These are phyloP conservation scores for Cydonia oblonga DNA, from an alignment of 331 rosid genomes.

Conservation along the genomic window DNA sequence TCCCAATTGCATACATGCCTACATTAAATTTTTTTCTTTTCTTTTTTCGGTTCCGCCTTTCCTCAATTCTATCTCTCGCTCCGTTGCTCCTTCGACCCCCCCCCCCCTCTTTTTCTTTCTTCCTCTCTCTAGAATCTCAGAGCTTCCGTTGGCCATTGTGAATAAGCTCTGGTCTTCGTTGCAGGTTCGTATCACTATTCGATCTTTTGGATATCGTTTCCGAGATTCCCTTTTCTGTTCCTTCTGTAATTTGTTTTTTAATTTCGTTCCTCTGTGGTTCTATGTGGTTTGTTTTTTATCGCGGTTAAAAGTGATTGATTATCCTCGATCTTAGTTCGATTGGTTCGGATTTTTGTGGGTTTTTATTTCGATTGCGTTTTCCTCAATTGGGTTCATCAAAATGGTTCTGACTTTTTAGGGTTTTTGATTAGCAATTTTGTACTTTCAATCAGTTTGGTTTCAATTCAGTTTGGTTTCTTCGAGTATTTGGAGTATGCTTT, in stretches of 20 bases:
- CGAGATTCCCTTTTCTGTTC: background rate
- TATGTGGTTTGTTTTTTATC: slow-evolving; percentile 37
- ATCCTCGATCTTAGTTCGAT: slow-evolving; percentile 25
- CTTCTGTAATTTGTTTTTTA: background rate
- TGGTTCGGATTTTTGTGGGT: slow-evolving; percentile 11
- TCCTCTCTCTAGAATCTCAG: slow-evolving; percentile 38
- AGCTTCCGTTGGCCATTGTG: slow-evolving; percentile 44
- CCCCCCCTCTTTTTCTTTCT: slow-evolving; percentile 15
- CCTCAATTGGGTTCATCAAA: slow-evolving; percentile 17
- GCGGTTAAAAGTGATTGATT: slow-evolving; percentile 24
- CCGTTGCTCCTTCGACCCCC: slow-evolving; percentile 34
- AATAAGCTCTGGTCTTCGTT: slow-evolving; percentile 32
- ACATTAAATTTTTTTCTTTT: no score
- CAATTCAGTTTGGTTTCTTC: background rate
- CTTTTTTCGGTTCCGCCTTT: slow-evolving; percentile 39
- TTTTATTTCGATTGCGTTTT: slow-evolving; percentile 11
- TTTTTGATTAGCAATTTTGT: slow-evolving; percentile 12
- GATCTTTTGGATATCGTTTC: slow-evolving; percentile 36
- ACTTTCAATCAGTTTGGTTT: slow-evolving; percentile 19
- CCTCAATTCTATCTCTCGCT: slow-evolving; percentile 19
- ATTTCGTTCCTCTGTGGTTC: background rate
- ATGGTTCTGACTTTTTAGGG: slow-evolving; percentile 23
- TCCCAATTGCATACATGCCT: no score
- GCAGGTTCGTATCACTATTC: slow-evolving; percentile 57
- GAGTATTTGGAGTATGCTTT: slow-evolving; percentile 5